phyloP scores from a whole-genome alignment of 176 grass and related monocot species.

The Oryza australiensis region DNA sequence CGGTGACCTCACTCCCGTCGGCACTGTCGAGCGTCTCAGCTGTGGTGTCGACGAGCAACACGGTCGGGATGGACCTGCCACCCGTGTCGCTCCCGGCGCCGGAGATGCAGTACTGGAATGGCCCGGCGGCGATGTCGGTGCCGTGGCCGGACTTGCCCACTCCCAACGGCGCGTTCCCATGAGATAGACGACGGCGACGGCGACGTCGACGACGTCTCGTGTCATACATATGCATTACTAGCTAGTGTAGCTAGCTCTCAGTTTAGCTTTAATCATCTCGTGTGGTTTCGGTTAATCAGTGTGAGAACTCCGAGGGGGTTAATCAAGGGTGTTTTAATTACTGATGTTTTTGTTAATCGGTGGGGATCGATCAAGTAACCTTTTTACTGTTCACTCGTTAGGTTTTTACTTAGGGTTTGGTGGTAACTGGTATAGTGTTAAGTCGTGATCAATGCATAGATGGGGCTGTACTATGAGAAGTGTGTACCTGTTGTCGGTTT shows the following conservation, averaged over 20 bases:
- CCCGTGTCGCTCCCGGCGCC: constrained; percentile 18
- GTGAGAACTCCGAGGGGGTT: constrained; percentile 24
- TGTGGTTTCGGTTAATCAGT: constrained; percentile 29
- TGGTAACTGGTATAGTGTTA: constrained; percentile 24
- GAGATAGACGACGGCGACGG: constrained; percentile 1
- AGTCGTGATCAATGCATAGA: constrained; percentile 15
- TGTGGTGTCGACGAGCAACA: constrained; percentile 18
- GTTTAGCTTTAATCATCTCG: constrained; percentile 33
- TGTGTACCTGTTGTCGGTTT: not conserved
- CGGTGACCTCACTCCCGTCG: constrained; percentile 32
- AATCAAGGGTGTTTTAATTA: constrained; percentile 22
- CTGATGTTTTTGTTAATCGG: constrained; percentile 18
- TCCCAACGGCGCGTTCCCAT: constrained; percentile 50
- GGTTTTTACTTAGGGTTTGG: not conserved
- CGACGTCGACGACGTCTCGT: too few species aligned
- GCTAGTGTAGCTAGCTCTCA: constrained; percentile 43
- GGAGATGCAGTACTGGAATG: constrained; percentile 56
- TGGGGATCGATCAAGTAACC: not conserved
- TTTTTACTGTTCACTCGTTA: constrained; percentile 9
- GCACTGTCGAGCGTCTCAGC: constrained; percentile 1
- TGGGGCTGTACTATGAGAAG: constrained; percentile 7
- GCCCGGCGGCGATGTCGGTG: constrained; percentile 44
- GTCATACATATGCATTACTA: constrained; percentile 25
- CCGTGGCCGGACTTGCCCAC: constrained; percentile 66
- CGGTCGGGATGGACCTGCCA: constrained; percentile 34